Percentiles rank a stretch among this genome's conserved stretches.
Conservation (phyloP, 768 basidiomycete genomes). For the Rhodocollybia butyracea region DNA sequence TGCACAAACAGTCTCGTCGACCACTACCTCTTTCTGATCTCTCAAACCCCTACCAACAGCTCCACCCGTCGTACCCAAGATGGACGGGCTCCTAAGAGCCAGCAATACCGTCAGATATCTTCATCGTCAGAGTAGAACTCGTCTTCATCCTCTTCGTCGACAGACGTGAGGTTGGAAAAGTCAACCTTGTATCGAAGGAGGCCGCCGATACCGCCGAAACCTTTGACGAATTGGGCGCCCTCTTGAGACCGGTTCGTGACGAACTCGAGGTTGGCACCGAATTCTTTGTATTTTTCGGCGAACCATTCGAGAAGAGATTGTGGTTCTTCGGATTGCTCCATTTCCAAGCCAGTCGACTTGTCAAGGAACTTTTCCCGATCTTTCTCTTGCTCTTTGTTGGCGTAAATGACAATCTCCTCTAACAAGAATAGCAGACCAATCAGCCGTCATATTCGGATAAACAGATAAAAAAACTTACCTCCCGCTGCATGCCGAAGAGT, state of each 20-base stretch:
- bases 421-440: not conserved
- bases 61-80: slow-evolving; percentile 66
- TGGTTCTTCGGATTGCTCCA: slow-evolving; percentile 86
- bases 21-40: not conserved
- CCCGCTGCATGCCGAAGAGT: slow-evolving; percentile 88
- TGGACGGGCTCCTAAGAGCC: slow-evolving; percentile 81
- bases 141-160: slow-evolving; percentile 82
- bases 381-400: slow-evolving; percentile 80
- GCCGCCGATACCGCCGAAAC: slow-evolving; percentile 97
- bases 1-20: not conserved
- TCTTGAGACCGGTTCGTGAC: slow-evolving; percentile 96
- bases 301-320: slow-evolving; percentile 96
- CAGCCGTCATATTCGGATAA: not conserved
- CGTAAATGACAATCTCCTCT: slow-evolving; percentile 86
- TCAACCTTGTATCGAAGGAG: slow-evolving; percentile 97
- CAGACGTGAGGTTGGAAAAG: slow-evolving; percentile 71
- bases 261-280: slow-evolving; percentile 94
- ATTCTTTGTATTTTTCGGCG: slow-evolving; percentile 97
- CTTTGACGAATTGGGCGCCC: slow-evolving; percentile 96
- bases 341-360: slow-evolving; percentile 92
- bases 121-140: slow-evolving; percentile 81
- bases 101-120: slow-evolving; percentile 79
- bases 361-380: slow-evolving; percentile 94
- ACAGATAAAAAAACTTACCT: slow-evolving; percentile 41
- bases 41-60: slow-evolving; percentile 37